phyloP scores from a whole-genome alignment of 352 stramenopile species.

The Pythium biforme region DNA sequence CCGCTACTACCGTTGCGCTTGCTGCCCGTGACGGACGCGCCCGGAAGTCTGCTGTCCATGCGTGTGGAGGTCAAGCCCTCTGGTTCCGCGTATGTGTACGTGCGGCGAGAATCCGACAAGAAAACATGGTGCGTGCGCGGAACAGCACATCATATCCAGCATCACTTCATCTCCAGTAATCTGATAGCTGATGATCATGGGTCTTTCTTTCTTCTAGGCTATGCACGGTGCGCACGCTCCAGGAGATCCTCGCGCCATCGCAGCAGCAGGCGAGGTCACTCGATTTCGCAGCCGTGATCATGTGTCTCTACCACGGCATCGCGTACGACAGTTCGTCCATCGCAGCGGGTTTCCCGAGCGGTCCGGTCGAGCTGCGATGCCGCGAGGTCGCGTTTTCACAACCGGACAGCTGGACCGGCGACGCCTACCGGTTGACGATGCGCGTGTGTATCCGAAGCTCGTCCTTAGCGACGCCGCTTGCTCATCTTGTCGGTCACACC shows the following conservation, averaged over 20 bases:
- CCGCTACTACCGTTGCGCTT: slow-evolving; percentile 15
- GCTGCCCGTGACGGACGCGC: slow-evolving; percentile 15
- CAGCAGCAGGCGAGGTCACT: slow-evolving; percentile 11
- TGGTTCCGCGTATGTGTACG: slow-evolving; percentile 17
- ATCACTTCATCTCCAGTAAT: neutral
- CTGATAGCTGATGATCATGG: neutral
- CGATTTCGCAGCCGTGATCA: slow-evolving; percentile 11
- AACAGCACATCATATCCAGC: too few relatives aligned
- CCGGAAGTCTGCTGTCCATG: slow-evolving; percentile 5
- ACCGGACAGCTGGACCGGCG: slow-evolving; percentile 14
- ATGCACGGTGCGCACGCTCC: slow-evolving; percentile 10
- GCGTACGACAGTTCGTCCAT: slow-evolving; percentile 11
- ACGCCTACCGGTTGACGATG: slow-evolving; percentile 16
- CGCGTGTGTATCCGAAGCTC: slow-evolving; percentile 10
- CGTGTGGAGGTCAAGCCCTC: slow-evolving; percentile 10
- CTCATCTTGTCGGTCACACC: neutral
- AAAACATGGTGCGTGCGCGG: slow-evolving; percentile 12
- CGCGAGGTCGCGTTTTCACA: slow-evolving; percentile 19
- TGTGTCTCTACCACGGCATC: slow-evolving; percentile 17
- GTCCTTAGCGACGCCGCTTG: neutral
- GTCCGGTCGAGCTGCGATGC: slow-evolving; percentile 7
- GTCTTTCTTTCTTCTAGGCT: too few relatives aligned
- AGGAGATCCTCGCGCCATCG: slow-evolving; percentile 21
- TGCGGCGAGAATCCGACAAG: slow-evolving; percentile 16
- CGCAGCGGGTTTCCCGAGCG: neutral